phyloP scores from a whole-genome alignment of 495 filamentous ascomycete genomes.

The Penicillium coprophilum region DNA sequence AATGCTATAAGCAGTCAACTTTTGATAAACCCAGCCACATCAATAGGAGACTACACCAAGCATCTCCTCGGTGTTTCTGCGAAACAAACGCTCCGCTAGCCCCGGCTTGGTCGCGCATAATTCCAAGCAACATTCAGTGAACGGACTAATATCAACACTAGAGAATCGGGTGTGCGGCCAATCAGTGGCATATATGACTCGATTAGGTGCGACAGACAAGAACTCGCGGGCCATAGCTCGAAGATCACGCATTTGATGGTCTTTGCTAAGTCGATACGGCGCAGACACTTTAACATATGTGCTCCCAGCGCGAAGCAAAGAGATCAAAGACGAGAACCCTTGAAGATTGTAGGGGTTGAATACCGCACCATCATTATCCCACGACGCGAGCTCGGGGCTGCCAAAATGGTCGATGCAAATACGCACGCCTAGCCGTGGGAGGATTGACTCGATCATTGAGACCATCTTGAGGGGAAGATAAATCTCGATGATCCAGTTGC shows the following conservation, averaged over 20 bases:
- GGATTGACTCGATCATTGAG: constrained; percentile 40
- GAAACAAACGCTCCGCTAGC: constrained; percentile 45
- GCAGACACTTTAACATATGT: constrained; percentile 54
- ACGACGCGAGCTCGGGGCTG: constrained; percentile 32
- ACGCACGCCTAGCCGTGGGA: constrained; percentile 44
- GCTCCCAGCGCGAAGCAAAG: constrained; percentile 36
- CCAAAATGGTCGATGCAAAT: constrained; percentile 55
- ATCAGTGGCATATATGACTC: constrained; percentile 52
- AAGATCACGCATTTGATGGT: constrained; percentile 36
- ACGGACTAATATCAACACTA: constrained; percentile 44
- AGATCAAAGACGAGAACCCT: constrained; percentile 44
- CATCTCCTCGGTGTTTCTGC: constrained; percentile 47
- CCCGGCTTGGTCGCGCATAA: constrained; percentile 39
- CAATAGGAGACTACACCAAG: constrained; percentile 19
- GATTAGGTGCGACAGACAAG: constrained; percentile 34
- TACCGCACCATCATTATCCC: constrained; percentile 1
- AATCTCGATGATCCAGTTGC: constrained; percentile 51
- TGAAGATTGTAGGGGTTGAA: constrained; percentile 43
- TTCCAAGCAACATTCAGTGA: constrained; percentile 43
- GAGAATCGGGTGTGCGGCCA: constrained; percentile 55
- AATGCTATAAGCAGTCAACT: not conserved
- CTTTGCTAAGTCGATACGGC: constrained; percentile 47
- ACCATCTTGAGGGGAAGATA: constrained; percentile 47
- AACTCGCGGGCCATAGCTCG: constrained; percentile 42
- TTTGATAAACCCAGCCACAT: not conserved